These are phyloP conservation scores for Simplicillium aogashimaense DNA, from an alignment of 2,329 filamentous ascomycete species.

Conservation along the genomic window DNA sequence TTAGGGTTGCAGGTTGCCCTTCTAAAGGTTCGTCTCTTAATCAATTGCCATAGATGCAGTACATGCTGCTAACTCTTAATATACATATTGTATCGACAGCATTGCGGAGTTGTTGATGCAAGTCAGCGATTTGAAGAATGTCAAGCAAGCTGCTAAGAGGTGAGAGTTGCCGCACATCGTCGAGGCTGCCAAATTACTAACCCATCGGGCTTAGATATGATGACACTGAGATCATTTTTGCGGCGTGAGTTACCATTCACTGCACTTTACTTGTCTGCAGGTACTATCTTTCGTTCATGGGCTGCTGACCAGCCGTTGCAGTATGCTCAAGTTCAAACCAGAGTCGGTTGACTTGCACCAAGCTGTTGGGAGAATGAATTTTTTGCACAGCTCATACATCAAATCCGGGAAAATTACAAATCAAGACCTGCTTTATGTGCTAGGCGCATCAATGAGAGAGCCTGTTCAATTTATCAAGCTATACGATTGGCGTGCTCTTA, in stretches of 20 bases:
- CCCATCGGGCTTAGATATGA: constrained; percentile 22
- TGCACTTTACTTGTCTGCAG: neutral
- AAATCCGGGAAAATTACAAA: constrained; percentile 25
- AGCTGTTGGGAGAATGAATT: constrained; percentile 29
- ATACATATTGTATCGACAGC: constrained; percentile 30
- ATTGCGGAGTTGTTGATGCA: constrained; percentile 25
- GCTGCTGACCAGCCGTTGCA: constrained; percentile 3
- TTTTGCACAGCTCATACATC: constrained; percentile 25
- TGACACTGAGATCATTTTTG: constrained; percentile 27
- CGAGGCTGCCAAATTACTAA: no score
- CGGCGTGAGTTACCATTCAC: constrained; percentile 16
- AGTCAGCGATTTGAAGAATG: constrained; percentile 23
- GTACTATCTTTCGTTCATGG: neutral
- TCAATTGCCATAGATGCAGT: neutral
- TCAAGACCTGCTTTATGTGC: constrained; percentile 27
- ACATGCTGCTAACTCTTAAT: neutral
- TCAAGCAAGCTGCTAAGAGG: constrained; percentile 22
- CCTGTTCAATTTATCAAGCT: constrained; percentile 51
- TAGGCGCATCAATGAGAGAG: constrained; percentile 53
- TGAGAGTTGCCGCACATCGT: constrained; percentile 10
- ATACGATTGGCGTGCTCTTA: constrained; percentile 63
- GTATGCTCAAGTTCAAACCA: constrained; percentile 19
- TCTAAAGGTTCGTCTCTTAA: constrained; percentile 21
- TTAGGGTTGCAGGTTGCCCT: constrained; percentile 27
- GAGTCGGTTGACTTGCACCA: constrained; percentile 19